phyloP scores from a whole-genome alignment of 2,329 filamentous ascomycete species.

The Trichoderma citrinoviride region DNA sequence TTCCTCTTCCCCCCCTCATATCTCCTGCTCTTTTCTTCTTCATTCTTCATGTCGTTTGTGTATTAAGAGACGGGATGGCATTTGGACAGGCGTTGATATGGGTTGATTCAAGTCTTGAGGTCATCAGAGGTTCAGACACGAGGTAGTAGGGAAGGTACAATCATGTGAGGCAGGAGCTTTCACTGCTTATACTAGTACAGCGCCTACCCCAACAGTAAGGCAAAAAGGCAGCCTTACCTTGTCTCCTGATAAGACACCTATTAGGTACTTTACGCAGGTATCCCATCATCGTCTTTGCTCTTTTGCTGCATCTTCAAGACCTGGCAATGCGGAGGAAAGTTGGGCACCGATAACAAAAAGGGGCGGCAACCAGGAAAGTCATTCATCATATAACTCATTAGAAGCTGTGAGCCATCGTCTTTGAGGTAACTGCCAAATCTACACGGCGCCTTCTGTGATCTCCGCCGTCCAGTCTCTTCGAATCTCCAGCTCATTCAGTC shows the following conservation, averaged over 20 bases:
- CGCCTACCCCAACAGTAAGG: too few relatives aligned
- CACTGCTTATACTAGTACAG: too few relatives aligned
- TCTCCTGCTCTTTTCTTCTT: background rate
- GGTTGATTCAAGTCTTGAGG: too few relatives aligned
- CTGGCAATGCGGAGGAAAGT: background rate
- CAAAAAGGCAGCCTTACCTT: too few relatives aligned
- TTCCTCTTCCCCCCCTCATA: background rate
- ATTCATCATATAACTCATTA: conserved; percentile 1
- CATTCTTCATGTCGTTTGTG: background rate
- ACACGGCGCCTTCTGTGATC: conserved; percentile 44
- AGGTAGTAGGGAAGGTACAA: background rate
- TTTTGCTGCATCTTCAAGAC: too few relatives aligned
- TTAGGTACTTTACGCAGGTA: too few relatives aligned
- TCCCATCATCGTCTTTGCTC: too few relatives aligned
- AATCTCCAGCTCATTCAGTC: conserved; percentile 59
- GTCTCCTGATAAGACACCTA: too few relatives aligned
- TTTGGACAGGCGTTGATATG: too few relatives aligned
- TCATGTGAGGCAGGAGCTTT: too few relatives aligned
- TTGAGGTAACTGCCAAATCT: conserved; percentile 15
- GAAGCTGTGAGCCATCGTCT: background rate
- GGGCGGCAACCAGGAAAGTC: background rate
- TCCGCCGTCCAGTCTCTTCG: conserved; percentile 62
- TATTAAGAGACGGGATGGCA: background rate
- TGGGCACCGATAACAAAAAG: too few relatives aligned
- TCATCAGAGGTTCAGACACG: too few relatives aligned